Percentiles rank a stretch among this genome's conserved stretches.
phyloP scores from a whole-genome alignment of 495 filamentous ascomycete species.

The Cairneyella variabilis region DNA sequence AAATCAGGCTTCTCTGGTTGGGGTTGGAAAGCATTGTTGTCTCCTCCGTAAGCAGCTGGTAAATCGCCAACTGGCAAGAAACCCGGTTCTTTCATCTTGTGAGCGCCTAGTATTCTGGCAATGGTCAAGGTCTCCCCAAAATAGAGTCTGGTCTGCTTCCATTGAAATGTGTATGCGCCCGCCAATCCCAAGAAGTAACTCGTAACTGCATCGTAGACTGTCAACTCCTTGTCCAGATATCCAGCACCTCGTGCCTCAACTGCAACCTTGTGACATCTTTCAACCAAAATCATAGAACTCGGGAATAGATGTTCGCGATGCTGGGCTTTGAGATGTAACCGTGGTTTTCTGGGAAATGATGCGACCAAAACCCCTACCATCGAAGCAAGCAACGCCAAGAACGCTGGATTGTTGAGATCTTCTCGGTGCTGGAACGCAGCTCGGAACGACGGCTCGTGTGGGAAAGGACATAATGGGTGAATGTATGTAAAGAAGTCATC shows the following conservation, averaged over 20 bases:
- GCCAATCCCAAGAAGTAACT: conserved; percentile 77
- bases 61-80: background rate
- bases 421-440: conserved; percentile 64
- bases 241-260: conserved; percentile 64
- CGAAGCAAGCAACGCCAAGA: conserved; percentile 73
- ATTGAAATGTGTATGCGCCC: conserved; percentile 65
- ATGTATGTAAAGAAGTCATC: conserved; percentile 92
- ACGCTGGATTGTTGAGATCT: conserved; percentile 62
- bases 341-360: conserved; percentile 76
- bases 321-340: conserved; percentile 63
- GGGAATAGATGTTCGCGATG: conserved; percentile 53
- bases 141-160: conserved; percentile 63
- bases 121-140: conserved; percentile 72
- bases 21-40: background rate
- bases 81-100: conserved; percentile 32
- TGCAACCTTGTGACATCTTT: conserved; percentile 68
- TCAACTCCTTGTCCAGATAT: conserved; percentile 63
- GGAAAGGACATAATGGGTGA: conserved; percentile 80
- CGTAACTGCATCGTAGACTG: conserved; percentile 76
- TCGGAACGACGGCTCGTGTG: conserved; percentile 82
- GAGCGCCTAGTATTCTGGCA: conserved; percentile 60
- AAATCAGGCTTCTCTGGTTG: conserved; percentile 44
- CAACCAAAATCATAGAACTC: conserved; percentile 66
- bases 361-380: conserved; percentile 77
- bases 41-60: conserved; percentile 7